Conservation (phyloP, 169 alveolate genomes). For the Toxoplasma gondii region DNA sequence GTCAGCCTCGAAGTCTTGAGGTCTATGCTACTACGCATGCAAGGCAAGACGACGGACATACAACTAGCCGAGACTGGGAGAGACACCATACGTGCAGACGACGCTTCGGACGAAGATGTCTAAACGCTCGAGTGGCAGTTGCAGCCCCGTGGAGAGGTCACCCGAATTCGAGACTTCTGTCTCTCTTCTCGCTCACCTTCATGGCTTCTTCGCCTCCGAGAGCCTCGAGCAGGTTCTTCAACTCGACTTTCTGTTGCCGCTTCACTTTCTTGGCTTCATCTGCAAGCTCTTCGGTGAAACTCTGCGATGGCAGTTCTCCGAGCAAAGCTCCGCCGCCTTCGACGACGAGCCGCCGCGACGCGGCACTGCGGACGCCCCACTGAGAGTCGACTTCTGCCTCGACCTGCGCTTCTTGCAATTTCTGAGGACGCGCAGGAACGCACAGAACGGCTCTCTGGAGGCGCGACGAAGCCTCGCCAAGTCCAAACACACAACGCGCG, state of each 20-base stretch:
- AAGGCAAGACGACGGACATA: too few species aligned
- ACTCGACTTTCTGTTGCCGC: conserved; percentile 51
- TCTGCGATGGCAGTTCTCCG: conserved; percentile 30
- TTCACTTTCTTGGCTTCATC: conserved; percentile 56
- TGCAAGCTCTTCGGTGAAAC: conserved; percentile 63
- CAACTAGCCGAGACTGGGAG: too few species aligned
- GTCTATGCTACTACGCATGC: too few species aligned
- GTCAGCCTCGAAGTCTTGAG: too few species aligned
- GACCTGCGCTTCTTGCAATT: conserved; percentile 11
- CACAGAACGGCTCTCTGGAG: background rate
- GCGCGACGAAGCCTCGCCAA: background rate
- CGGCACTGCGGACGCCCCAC: background rate
- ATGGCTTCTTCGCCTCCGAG: conserved; percentile 57
- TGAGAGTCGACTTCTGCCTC: conserved; percentile 42
- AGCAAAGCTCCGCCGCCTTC: conserved; percentile 53
- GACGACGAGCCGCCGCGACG: conserved; percentile 33
- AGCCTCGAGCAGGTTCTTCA: conserved; percentile 51
- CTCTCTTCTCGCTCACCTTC: conserved; percentile 35
- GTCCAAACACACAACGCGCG: background rate
- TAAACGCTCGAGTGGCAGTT: too few species aligned
- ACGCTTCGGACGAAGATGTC: too few species aligned
- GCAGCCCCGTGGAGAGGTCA: too few species aligned
- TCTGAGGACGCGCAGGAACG: background rate
- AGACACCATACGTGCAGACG: too few species aligned
- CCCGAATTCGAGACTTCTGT: too few species aligned